Evolutionary conservation across 768 basidiomycete genomes (phyloP), one percentile per base, ranked within the genome.

Genomic region (Collybiopsis confluens): DNA sequence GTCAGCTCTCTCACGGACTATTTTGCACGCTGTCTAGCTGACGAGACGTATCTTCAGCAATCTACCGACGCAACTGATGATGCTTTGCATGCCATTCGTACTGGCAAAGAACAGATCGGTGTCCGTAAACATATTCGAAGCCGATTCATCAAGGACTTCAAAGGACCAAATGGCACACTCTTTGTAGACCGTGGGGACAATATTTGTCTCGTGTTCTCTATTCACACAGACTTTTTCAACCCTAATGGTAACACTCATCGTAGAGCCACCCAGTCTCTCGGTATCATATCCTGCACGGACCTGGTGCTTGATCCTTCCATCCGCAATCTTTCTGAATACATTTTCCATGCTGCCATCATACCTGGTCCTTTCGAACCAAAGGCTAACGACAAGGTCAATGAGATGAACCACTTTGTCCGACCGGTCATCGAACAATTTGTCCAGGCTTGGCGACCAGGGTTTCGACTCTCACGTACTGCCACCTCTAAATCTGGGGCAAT

Each of bases 331-430:
- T 55, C 54, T 0, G 63, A 74, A 26, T 73, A 78, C 54, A 61
- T 77, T 53, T 75, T 67, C 52, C 58, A 73, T 0, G 68, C 64
- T 0, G 72, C 65, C 0, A 52, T 74, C 35, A 70, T 74, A 4
- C 72, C 70, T 2, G 68, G 74, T 0, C 75, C 74, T 0, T 45
- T 60, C 2, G 64, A 73, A 18, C 73, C 73, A 0, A 57, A 59
- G 0, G 46, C 58, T 0, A 55, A 62, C 0, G 54, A 75, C 27
- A 57, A 59, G 0, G 46, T 58, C 0, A 55, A 62, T 0, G 54
- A 75, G 26, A 51, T 73, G 0, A 73, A 77, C 23, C 67, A 72
- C 26, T 65, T 69, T n/a, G 53, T 77, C 0, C 20, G 33, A 0
- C 67, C 68, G 0, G 59, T 79, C 0, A 65, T 77, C 0, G 45